A percentile compares a stretch with the other conserved stretches of the same genome.
Conservation (phyloP, 805 yeast species). For the Myxozyma nipponensis region DNA sequence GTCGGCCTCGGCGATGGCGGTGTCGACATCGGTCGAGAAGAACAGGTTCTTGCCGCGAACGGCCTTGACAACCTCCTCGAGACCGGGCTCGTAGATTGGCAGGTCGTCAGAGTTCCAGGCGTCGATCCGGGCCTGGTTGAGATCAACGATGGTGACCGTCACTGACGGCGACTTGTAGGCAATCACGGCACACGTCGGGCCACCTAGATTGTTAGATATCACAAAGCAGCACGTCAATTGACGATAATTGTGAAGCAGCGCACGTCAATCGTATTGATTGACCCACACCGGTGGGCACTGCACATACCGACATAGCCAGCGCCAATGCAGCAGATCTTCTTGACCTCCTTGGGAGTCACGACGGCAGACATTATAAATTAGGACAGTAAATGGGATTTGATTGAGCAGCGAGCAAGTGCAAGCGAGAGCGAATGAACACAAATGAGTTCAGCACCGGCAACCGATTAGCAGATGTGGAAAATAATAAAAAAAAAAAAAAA, state of each 20-base stretch:
- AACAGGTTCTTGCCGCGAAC: slow-evolving; percentile 33
- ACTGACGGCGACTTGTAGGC: slow-evolving; percentile 32
- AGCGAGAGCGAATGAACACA: too few relatives aligned
- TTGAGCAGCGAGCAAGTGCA: too few relatives aligned
- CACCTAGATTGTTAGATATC: slow-evolving; percentile 23
- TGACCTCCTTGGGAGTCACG: slow-evolving; percentile 26
- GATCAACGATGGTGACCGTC: slow-evolving; percentile 34
- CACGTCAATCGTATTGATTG: too few relatives aligned
- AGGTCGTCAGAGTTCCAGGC: slow-evolving; percentile 35
- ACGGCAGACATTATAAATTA: too few relatives aligned
- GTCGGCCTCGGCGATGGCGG: slow-evolving; percentile 34
- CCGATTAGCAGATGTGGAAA: too few relatives aligned
- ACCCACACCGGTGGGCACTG: too few relatives aligned
- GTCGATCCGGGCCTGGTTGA: slow-evolving; percentile 33
- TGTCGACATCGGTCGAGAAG: slow-evolving; percentile 34
- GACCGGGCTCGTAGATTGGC: slow-evolving; percentile 36
- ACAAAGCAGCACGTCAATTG: neutral
- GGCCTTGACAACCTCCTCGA: slow-evolving; percentile 32
- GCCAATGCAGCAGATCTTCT: slow-evolving; percentile 35
- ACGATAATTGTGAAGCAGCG: too few relatives aligned
- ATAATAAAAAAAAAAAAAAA: too few relatives aligned
- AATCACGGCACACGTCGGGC: slow-evolving; percentile 36
- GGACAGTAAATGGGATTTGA: too few relatives aligned
- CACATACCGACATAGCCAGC: slow-evolving; percentile 34
- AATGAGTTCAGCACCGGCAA: too few relatives aligned